Evolutionary conservation across 164 flowering plant species (phyloP), one percentile per base, ranked within the genome.

Genomic region (Liquidambar formosana): DNA sequence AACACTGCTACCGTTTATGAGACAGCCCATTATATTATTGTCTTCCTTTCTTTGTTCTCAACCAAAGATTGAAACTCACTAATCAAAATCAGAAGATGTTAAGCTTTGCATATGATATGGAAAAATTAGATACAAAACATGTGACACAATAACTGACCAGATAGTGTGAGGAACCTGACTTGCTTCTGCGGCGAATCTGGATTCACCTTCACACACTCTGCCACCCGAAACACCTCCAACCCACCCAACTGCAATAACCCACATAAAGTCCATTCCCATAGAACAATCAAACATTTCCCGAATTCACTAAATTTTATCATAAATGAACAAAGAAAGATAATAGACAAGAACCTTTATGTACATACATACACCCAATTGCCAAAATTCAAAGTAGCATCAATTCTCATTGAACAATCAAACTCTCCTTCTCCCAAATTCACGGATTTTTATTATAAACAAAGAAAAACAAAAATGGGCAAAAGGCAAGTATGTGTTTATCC

Each of bases 131-230:
- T 10, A 62, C 21, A 11, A 64, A 46, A 21, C 0, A 47, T 23
- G 38, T 27, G 22, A 64, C 52, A 44, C 22, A 28, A 10, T 14
- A 58, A 81, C 90, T 76, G 66, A 91, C 98, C 98, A 71, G 91
- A 75, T 57, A 93, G 92, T 0, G 98, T 93, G 56, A 93, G 78
- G 68, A 88, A 83, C 47, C 96, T 83, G 67, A 91, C 90, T 80
- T 85, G 93, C 82, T 93, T 93, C 76, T 91, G 98, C 3, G 98
- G 98, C 0, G 98, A 83, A 77, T 93, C 98, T 0, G 98, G 96
- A 74, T 93, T 93, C 22, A 93, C 92, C 77, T 93, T 93, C 67
- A 93, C 94, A 69, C 93, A 90, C 3, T 72, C 57, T 12, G 96
- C 84, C 2, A 33, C 69, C 61, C 72, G 70, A 72, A 91, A 93